These are phyloP conservation scores for Athelia psychrophila DNA, from an alignment of 1,284 basidiomycete species.

Conservation along the genomic window DNA sequence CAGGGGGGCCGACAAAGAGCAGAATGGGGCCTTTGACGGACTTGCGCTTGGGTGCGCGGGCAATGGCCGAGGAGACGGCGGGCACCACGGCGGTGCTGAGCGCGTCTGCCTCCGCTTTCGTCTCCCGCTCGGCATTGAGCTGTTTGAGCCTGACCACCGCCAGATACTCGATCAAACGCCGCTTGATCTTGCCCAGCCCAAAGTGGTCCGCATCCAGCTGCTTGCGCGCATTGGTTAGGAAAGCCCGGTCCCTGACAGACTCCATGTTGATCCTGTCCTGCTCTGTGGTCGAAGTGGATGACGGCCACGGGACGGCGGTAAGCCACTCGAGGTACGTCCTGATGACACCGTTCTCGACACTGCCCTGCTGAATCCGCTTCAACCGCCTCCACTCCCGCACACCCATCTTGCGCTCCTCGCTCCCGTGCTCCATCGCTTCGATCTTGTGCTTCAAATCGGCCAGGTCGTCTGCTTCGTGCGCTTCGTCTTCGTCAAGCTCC, in stretches of 20 bases:
- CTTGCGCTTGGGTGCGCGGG: slow-evolving; percentile 26
- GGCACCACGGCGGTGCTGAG: slow-evolving; percentile 7
- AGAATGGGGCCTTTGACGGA: slow-evolving; percentile 79
- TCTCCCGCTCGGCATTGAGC: slow-evolving; percentile 46
- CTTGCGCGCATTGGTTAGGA: slow-evolving; percentile 60
- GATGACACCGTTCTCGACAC: slow-evolving; percentile 78
- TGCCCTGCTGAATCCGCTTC: slow-evolving; percentile 72
- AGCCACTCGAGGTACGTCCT: slow-evolving; percentile 87
- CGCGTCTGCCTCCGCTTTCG: slow-evolving; percentile 11
- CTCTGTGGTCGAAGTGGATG: slow-evolving; percentile 25
- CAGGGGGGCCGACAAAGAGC: slow-evolving; percentile 80
- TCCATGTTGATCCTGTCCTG: slow-evolving; percentile 20
- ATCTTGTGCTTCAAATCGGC: slow-evolving; percentile 78
- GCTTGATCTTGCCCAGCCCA: slow-evolving; percentile 89
- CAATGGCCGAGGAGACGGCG: slow-evolving; percentile 6
- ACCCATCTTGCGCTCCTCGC: slow-evolving; percentile 78
- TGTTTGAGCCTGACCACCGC: slow-evolving; percentile 83
- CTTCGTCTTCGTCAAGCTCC: slow-evolving; percentile 72
- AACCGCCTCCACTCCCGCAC: slow-evolving; percentile 79
- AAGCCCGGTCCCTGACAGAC: slow-evolving; percentile 45
- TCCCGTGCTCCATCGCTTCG: slow-evolving; percentile 74
- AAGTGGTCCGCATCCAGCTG: slow-evolving; percentile 89
- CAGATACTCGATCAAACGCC: slow-evolving; percentile 86
- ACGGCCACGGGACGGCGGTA: slow-evolving; percentile 75
- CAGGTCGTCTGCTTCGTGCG: slow-evolving; percentile 76